These are phyloP conservation scores for Castanea crenata DNA, from an alignment of 306 rosid genomes.

Conservation along the genomic window DNA sequence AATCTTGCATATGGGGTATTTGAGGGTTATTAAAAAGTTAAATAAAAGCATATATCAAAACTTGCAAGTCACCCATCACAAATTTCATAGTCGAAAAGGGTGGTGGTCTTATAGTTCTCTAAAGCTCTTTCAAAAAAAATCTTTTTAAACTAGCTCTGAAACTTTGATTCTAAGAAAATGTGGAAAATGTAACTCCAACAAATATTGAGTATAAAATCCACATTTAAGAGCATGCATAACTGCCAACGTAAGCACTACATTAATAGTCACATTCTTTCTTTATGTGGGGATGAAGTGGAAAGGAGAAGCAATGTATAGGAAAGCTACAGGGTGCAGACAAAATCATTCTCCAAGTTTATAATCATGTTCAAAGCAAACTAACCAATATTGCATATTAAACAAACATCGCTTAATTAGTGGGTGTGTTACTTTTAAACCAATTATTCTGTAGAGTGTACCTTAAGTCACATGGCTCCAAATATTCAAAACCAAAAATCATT, in stretches of 20 bases:
- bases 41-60: too few species aligned
- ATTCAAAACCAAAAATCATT: conserved; percentile 45
- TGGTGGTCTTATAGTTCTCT: conserved; percentile 26
- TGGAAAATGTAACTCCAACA: conserved; percentile 23
- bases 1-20: too few species aligned
- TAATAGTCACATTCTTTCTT: conserved; percentile 21
- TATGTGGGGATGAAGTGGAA: conserved; percentile 67
- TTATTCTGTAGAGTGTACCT: conserved; percentile 55
- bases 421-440: conserved; percentile 66
- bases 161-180: conserved; percentile 52
- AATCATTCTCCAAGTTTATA: conserved; percentile 35
- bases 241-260: conserved; percentile 35
- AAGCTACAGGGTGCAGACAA: conserved; percentile 41
- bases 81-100: background rate
- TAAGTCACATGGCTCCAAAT: conserved; percentile 58
- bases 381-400: conserved; percentile 33
- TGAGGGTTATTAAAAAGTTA: too few species aligned
- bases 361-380: conserved; percentile 74
- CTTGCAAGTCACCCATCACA: background rate
- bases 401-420: conserved; percentile 44
- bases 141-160: conserved; percentile 29
- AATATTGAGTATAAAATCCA: conserved; percentile 13
- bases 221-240: conserved; percentile 33
- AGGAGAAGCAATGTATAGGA: conserved; percentile 62
- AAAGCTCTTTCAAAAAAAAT: conserved; percentile 18